Evolutionary conservation across 2,329 filamentous ascomycete species (phyloP).

Genomic region (Diaporthe nobilis): DNA sequence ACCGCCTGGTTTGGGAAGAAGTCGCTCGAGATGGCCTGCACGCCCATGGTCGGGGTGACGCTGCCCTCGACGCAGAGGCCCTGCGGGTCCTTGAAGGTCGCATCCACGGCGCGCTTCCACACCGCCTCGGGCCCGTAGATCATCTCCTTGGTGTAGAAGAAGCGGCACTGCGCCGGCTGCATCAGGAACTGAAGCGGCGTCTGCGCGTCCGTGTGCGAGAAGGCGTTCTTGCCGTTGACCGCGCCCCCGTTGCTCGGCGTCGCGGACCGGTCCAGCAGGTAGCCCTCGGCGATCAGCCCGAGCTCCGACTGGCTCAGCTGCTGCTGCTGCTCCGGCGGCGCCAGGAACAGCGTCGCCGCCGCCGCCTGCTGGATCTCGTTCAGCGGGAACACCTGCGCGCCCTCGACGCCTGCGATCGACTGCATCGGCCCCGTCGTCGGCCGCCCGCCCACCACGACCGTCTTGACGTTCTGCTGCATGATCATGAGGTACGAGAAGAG

Average conservation of each 20-base stretch:
- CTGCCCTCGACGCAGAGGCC: constrained; percentile 53
- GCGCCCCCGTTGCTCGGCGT: constrained; percentile 46
- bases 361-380: constrained; percentile 49
- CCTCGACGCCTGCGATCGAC: constrained; percentile 64
- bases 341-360: constrained; percentile 46
- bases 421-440: constrained; percentile 61
- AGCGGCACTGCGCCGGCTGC: constrained; percentile 61
- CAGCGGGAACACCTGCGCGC: constrained; percentile 55
- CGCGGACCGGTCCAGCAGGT: constrained; percentile 50
- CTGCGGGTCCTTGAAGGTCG: constrained; percentile 52
- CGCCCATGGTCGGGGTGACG: constrained; percentile 44
- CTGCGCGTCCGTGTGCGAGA: constrained; percentile 48
- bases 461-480: constrained; percentile 62
- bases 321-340: constrained; percentile 41
- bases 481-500: constrained; percentile 69
- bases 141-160: constrained; percentile 62
- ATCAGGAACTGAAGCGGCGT: constrained; percentile 62
- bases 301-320: constrained; percentile 47
- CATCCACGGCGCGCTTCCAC: constrained; percentile 57
- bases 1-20: constrained; percentile 16
- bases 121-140: constrained; percentile 54
- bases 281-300: constrained; percentile 51
- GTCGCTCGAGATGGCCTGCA: constrained; percentile 28
- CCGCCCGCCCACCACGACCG: constrained; percentile 63
- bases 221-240: constrained; percentile 55